Conservation (phyloP, 2,329 filamentous ascomycete genomes). For the Pseudocercospora vitis region DNA sequence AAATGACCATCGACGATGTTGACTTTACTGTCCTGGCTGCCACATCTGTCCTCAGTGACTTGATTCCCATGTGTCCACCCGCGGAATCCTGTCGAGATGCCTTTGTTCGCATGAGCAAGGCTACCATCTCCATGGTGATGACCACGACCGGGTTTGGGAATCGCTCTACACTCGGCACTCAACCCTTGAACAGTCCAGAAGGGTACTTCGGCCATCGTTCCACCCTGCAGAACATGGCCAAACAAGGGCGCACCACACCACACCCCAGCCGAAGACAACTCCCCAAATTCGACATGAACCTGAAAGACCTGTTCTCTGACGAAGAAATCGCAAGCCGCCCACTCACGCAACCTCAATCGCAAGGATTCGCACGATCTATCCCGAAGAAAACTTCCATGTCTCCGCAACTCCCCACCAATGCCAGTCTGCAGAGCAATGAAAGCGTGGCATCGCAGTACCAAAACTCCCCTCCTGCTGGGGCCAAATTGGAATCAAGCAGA, state of each 20-base stretch:
- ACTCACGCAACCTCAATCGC: slow-evolving; percentile 25
- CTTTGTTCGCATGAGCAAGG: slow-evolving; percentile 91
- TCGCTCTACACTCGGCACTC: slow-evolving; percentile 33
- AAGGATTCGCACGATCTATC: slow-evolving; percentile 28
- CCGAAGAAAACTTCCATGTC: slow-evolving; percentile 22
- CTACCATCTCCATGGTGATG: slow-evolving; percentile 92
- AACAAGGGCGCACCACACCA: slow-evolving; percentile 9
- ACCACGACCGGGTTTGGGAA: slow-evolving; percentile 72
- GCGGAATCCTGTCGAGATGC: slow-evolving; percentile 93
- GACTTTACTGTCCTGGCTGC: slow-evolving; percentile 93
- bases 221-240: slow-evolving; percentile 10
- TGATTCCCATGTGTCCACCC: slow-evolving; percentile 92
- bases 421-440: slow-evolving; percentile 22
- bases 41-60: slow-evolving; percentile 85
- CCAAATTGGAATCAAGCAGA: neutral
- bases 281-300: slow-evolving; percentile 60
- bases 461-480: neutral
- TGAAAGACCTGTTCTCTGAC: slow-evolving; percentile 53
- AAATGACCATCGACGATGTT: slow-evolving; percentile 90
- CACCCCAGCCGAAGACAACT: slow-evolving; percentile 25
- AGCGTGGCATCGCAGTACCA: slow-evolving; percentile 15
- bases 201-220: slow-evolving; percentile 28
- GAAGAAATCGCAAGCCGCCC: slow-evolving; percentile 40
- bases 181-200: slow-evolving; percentile 31
- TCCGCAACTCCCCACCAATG: slow-evolving; percentile 22